A percentile compares a stretch with the other conserved stretches of the same genome.
These are phyloP conservation scores for Cladophialophora immunda DNA, from an alignment of 2,329 filamentous ascomycete genomes.

Conservation along the genomic window DNA sequence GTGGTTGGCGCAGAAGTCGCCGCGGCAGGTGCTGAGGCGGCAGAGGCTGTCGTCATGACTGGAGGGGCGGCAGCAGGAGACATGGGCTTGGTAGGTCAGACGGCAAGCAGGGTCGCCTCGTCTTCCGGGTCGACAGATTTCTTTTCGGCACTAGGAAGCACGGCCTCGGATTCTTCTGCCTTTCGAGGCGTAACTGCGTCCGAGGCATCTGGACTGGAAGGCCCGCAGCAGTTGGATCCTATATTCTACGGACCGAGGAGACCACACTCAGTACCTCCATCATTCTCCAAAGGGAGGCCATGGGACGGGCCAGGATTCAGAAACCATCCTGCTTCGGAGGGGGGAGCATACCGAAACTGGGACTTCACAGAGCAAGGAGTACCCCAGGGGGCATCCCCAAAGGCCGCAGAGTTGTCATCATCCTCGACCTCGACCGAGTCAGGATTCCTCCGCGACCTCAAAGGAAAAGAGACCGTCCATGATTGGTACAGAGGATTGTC, in stretches of 20 bases:
- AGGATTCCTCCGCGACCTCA: not conserved
- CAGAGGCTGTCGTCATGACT: not conserved
- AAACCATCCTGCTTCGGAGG: not conserved
- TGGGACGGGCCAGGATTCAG: conserved; percentile 1
- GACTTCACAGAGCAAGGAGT: not conserved
- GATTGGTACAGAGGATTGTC: not conserved
- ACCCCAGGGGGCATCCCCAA: too few relatives aligned
- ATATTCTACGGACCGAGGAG: not conserved
- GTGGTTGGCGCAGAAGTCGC: not conserved
- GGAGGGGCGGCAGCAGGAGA: not conserved
- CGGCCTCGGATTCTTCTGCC: not conserved
- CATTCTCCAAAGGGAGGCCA: not conserved
- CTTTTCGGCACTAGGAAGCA: not conserved
- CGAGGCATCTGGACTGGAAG: not conserved
- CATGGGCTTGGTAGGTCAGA: not conserved
- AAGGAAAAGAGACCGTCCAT: not conserved
- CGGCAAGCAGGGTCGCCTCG: not conserved
- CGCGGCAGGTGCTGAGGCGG: not conserved
- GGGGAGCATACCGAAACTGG: not conserved
- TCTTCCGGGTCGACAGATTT: not conserved
- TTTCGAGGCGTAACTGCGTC: not conserved
- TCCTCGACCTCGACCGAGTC: not conserved
- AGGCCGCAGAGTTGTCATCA: not conserved
- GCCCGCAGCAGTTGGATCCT: not conserved
- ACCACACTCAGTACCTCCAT: not conserved